These are phyloP conservation scores for Plasmodium gallinaceum DNA, from an alignment of 169 alveolate genomes.

Conservation along the genomic window DNA sequence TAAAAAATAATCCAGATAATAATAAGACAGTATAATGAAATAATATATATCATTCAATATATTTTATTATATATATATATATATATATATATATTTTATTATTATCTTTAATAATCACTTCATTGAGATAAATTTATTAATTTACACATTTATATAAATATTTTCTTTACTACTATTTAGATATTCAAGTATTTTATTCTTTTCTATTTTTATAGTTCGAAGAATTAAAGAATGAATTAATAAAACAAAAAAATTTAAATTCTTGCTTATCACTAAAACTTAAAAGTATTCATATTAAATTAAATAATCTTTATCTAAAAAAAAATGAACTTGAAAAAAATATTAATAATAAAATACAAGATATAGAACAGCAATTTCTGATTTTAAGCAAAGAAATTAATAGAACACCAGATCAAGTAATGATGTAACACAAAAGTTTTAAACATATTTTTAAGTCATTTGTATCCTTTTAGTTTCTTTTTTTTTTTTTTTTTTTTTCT, in stretches of 20 bases:
- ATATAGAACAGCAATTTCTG: conserved; percentile 34
- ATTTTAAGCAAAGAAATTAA: not conserved
- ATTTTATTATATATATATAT: not conserved
- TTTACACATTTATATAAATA: not conserved
- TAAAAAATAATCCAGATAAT: not conserved
- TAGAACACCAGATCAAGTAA: not conserved
- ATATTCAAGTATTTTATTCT: not conserved
- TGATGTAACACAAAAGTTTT: no score
- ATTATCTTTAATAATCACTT: no score
- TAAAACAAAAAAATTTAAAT: conserved; percentile 51
- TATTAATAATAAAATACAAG: conserved; percentile 19
- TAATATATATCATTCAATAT: not conserved
- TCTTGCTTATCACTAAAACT: conserved; percentile 38
- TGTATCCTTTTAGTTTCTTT: no score
- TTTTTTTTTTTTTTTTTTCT: not conserved
- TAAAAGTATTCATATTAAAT: conserved; percentile 54
- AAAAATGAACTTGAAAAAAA: conserved; percentile 33
- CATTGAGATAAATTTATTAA: no score
- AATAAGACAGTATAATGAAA: conserved; percentile 4
- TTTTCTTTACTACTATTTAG: not conserved
- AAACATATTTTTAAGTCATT: no score
- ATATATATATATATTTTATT: no score
- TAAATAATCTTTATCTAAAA: conserved; percentile 35
- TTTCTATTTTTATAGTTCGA: conserved; percentile 18
- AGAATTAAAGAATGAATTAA: conserved; percentile 26